Conservation (phyloP, 148 eudicot genomes). For the Chenopodium quinoa region DNA sequence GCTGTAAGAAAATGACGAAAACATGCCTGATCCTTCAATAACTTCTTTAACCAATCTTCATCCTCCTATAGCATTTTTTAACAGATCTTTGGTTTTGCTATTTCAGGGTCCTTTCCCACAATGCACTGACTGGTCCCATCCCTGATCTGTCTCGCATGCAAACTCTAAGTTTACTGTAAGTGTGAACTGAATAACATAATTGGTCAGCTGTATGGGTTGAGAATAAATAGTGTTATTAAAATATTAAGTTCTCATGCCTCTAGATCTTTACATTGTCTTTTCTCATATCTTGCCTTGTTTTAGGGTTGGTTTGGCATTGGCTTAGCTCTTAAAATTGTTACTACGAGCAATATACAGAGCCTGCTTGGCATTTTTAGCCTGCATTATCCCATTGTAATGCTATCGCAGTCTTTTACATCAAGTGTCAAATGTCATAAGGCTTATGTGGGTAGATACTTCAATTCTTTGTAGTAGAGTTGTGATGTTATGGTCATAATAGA, state of each 20-base stretch:
- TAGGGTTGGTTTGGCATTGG: not conserved
- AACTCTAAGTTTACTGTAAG: constrained; percentile 60
- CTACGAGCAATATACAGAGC: not conserved
- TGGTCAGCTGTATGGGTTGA: not conserved
- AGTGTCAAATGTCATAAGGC: not conserved
- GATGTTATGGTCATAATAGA: not conserved
- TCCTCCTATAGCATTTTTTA: not conserved
- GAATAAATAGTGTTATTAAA: not conserved
- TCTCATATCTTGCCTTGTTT: not conserved
- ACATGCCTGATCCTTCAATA: not conserved
- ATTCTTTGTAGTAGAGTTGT: not conserved
- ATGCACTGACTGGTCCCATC: constrained; percentile 51
- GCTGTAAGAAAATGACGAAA: constrained; percentile 51
- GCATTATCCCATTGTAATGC: not conserved
- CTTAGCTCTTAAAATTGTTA: too few relatives aligned
- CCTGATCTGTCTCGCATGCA: constrained; percentile 74
- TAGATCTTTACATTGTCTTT: not conserved
- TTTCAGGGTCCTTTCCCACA: constrained; percentile 72
- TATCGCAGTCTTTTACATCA: not conserved
- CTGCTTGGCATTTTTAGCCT: not conserved
- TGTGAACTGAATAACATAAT: not conserved
- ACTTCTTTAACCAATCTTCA: constrained; percentile 1
- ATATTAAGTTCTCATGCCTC: not conserved
- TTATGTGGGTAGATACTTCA: not conserved
- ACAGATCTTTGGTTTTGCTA: constrained; percentile 16